Evolutionary conservation across 306 rosid species (phyloP), one percentile per base, ranked within the genome.

Genomic region (Castanospermum australe): DNA sequence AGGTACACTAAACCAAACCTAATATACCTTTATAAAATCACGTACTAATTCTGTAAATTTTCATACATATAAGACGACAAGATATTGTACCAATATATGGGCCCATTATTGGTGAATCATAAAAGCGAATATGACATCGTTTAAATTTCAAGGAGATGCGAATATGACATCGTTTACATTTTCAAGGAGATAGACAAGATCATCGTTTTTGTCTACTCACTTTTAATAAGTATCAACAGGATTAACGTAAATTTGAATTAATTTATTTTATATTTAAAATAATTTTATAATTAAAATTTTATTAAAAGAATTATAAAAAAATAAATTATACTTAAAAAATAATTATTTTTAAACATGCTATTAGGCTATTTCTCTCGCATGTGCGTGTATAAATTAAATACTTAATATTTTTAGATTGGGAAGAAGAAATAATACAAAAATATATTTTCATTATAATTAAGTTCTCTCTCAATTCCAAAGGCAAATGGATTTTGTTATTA

Each of bases 141-240:
- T 47, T 42, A 57, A 18, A 32, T 79, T 36, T 56, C 55, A 51
- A 64, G 30, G 79, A 60, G 70, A n/a, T n/a, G 79, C 36, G 21
- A 44, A 13, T 0, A 39, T 15, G 56, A 7, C 10, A 55, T 54
- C 41, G 57, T 73, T 47, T 42, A 57, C 4, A 18, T 39, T 79
- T 36, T 56, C 55, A 51, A 64, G 30, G 79, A 60, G 70, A n/a
- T n/a, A n/a, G n/a, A 64, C 77, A 57, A 30, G 44, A 54, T 75
- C 82, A 5, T 48, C 8, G n/a, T 38, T 66, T 69, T 25, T 52
- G 72, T 64, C 80, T 20, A 30, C 71, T 71, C 73, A 47, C 69
- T 65, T 65, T 25, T 65, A 72, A 81, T 77, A 50, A 61, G 78
- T 17, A 77, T 55, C 55, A 25, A 21, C 10, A 10, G 76, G 50